phyloP scores from a whole-genome alignment of 495 filamentous ascomycete species.

The Aspergillus sparsus region DNA sequence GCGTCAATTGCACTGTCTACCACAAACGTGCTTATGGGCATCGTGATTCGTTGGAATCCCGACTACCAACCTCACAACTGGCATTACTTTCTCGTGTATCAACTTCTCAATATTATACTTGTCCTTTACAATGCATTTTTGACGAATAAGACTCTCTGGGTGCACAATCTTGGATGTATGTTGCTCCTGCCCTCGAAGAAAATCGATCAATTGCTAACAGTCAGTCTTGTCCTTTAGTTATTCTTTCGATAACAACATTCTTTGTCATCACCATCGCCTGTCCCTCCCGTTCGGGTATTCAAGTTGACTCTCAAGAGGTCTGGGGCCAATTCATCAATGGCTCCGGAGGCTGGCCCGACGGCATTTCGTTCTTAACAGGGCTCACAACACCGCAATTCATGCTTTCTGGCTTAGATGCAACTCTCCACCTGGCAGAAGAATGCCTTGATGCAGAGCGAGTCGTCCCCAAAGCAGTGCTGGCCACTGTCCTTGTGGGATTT shows the following conservation, averaged over 20 bases:
- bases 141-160: constrained; percentile 33
- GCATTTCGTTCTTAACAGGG: constrained; percentile 38
- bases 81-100: constrained; percentile 46
- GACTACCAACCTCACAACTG: constrained; percentile 30
- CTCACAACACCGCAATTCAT: constrained; percentile 38
- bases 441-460: constrained; percentile 32
- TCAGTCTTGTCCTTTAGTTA: constrained; percentile 18
- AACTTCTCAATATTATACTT: constrained; percentile 32
- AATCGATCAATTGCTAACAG: neutral
- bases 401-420: constrained; percentile 39
- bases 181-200: constrained; percentile 10
- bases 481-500: constrained; percentile 35
- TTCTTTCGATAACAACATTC: constrained; percentile 32
- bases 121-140: constrained; percentile 34
- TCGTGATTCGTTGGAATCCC: constrained; percentile 31
- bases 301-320: constrained; percentile 24
- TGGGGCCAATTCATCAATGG: constrained; percentile 34
- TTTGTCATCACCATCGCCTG: constrained; percentile 34
- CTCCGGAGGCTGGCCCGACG: constrained; percentile 36
- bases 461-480: constrained; percentile 34
- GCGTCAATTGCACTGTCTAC: constrained; percentile 28
- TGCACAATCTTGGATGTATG: constrained; percentile 37
- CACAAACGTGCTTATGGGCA: constrained; percentile 30
- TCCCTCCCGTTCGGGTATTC: constrained; percentile 26
- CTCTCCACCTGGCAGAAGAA: constrained; percentile 40